Evolutionary conservation across 768 basidiomycete species (phyloP), one percentile per base, ranked within the genome.

Genomic region (Agrocybe chaxingu): DNA sequence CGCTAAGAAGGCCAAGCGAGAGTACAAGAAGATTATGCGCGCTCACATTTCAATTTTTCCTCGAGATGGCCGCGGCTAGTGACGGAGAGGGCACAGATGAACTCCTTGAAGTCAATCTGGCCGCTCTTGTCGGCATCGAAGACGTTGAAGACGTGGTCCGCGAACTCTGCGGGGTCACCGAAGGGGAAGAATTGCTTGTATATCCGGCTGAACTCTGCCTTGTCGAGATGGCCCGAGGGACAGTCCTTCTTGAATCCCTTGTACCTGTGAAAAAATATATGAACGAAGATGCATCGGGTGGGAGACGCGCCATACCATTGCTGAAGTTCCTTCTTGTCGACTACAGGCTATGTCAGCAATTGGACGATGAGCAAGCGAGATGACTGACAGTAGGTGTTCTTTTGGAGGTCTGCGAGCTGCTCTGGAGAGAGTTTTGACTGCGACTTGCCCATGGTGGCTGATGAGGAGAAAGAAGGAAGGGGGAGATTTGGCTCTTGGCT

Each of bases 101-200:
- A 99, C 74, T 98, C 96, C 62, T 95, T 96, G 71, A 99, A 99
- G 74, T 99, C 97, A 72, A 99, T 99, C 24, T 89, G 92, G 49
- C 92, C 92, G 70, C 91, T 95, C 79, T 88, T 86, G 76, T 96
- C 92, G 63, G 87, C 85, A 66, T 96, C 92, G 66, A 94, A 95
- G 51, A 98, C 95, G 63, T 97, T 94, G 79, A 99, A 99, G 62
- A 99, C 96, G 61, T 96, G 95, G 70, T 98, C 91, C 35, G 97
- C 94, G 64, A 99, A 99, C 66, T 96, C 89, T 52, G 76, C 84
- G 7, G 97, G 96, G 69, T 99, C 96, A 55, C 97, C 97, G 63
- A 99, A 99, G 19, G 97, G 97, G 78, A 99, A 99, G 87, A 99
- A 99, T 69, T 98, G 97, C 66, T 94, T 93, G 81, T 98, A 99